phyloP scores from a whole-genome alignment of 1,284 basidiomycete genomes.

The Malassezia restricta region DNA sequence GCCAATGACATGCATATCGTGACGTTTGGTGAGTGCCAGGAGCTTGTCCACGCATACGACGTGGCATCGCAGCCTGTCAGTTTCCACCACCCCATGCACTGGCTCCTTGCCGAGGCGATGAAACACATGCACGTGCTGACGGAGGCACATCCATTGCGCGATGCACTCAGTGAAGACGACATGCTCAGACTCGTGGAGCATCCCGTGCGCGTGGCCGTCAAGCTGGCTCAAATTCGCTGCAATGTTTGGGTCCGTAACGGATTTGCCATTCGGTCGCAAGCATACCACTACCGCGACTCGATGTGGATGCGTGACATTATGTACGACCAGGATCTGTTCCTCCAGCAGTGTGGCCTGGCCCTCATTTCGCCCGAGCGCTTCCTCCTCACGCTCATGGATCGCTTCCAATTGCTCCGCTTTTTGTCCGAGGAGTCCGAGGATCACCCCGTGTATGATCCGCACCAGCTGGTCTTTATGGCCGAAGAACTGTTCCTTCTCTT shows the following conservation, averaged over 20 bases:
- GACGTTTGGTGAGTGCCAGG: constrained; percentile 25
- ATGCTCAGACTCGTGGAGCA: constrained; percentile 32
- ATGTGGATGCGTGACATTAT: constrained; percentile 78
- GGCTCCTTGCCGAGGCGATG: constrained; percentile 78
- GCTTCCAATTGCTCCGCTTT: constrained; percentile 69
- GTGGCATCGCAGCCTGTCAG: constrained; percentile 49
- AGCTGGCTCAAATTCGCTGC: constrained; percentile 80
- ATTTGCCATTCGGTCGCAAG: constrained; percentile 82
- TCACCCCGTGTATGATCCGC: constrained; percentile 53
- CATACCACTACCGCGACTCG: constrained; percentile 93
- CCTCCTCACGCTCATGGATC: constrained; percentile 73
- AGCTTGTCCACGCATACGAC: constrained; percentile 51
- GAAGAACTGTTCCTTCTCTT: constrained; percentile 84
- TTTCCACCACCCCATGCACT: constrained; percentile 88
- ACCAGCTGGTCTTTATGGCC: constrained; percentile 68
- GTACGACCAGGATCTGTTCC: constrained; percentile 89
- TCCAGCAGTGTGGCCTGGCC: constrained; percentile 62
- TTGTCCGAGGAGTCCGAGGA: constrained; percentile 53
- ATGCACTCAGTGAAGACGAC: constrained; percentile 22
- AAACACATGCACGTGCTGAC: constrained; percentile 50
- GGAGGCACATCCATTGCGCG: not conserved
- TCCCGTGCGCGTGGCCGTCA: constrained; percentile 40
- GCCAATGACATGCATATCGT: constrained; percentile 46
- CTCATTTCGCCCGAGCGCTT: constrained; percentile 68
- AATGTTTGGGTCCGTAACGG: constrained; percentile 98